phyloP scores from a whole-genome alignment of 2,329 filamentous ascomycete genomes.

The Cephalotrichum gorgonifer region DNA sequence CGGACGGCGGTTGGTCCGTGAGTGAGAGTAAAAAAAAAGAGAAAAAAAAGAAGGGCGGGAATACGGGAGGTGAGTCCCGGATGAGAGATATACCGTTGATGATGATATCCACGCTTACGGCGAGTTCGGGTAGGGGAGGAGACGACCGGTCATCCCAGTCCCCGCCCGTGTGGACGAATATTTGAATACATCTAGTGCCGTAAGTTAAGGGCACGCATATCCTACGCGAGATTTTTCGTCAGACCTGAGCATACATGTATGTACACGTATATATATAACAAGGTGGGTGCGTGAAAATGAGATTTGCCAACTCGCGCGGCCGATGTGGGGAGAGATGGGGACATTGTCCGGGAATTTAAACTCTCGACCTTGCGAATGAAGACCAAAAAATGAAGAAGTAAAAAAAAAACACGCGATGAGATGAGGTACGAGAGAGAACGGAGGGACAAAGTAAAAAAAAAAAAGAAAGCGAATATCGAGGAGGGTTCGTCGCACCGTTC shows the following conservation, averaged over 20 bases:
- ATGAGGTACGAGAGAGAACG: not conserved
- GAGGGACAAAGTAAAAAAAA: not conserved
- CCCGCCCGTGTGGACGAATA: conserved; percentile 5
- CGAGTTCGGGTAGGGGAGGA: conserved; percentile 1
- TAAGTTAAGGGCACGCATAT: conserved; percentile 3
- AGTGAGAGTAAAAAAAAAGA: not conserved
- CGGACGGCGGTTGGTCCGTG: not conserved
- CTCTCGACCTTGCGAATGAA: not conserved
- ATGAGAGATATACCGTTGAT: conserved; percentile 4
- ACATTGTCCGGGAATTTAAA: not conserved
- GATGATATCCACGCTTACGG: conserved; percentile 5
- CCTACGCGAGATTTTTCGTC: conserved; percentile 1
- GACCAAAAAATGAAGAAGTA: not conserved
- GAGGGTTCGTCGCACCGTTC: conserved; percentile 2
- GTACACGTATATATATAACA: not conserved
- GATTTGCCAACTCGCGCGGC: not conserved
- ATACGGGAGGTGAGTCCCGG: too few relatives aligned
- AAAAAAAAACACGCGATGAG: not conserved
- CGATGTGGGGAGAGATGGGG: not conserved
- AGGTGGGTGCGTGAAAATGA: not conserved
- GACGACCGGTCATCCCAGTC: conserved; percentile 1
- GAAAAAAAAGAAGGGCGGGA: not conserved
- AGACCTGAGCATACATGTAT: not conserved
- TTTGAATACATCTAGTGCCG: conserved; percentile 4
- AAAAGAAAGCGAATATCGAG: not conserved